phyloP scores from a whole-genome alignment of 2,329 filamentous ascomycete species.

The Diplodia mutila region DNA sequence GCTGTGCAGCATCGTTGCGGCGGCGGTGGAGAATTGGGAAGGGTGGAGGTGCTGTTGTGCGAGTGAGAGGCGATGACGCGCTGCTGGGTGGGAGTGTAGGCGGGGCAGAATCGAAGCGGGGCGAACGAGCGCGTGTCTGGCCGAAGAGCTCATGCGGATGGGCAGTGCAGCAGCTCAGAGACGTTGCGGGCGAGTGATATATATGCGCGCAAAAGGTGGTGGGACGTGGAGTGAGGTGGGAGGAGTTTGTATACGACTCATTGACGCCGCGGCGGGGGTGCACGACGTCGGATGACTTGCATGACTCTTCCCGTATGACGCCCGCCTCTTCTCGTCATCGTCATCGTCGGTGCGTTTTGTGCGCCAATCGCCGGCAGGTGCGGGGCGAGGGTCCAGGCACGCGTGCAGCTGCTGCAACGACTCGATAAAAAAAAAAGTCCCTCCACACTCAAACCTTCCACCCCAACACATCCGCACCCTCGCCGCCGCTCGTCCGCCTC shows the following conservation, averaged over 20 bases:
- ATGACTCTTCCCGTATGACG: background rate
- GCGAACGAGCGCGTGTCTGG: background rate
- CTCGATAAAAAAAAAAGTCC: background rate
- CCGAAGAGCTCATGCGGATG: background rate
- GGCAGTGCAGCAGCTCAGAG: background rate
- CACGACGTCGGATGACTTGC: background rate
- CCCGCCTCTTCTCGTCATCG: no score
- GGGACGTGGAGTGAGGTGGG: conserved; percentile 8
- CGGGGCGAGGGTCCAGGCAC: no score
- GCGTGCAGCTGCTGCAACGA: background rate
- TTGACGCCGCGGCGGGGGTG: background rate
- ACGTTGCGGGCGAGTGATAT: background rate
- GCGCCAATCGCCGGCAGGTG: background rate
- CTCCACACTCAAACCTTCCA: background rate
- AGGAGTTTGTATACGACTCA: background rate
- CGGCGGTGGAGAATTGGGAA: background rate
- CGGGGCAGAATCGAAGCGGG: background rate
- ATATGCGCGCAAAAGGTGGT: background rate
- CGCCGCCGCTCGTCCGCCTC: background rate
- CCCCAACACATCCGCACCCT: background rate
- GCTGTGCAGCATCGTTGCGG: conserved; percentile 3
- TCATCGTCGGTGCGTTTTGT: background rate
- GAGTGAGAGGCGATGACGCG: background rate
- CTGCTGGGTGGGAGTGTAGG: background rate
- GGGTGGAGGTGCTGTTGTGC: background rate